Percentiles rank a stretch among this genome's conserved stretches.
phyloP scores from a whole-genome alignment of 257 asterid genomes.

The Fraxinus cuspidata region DNA sequence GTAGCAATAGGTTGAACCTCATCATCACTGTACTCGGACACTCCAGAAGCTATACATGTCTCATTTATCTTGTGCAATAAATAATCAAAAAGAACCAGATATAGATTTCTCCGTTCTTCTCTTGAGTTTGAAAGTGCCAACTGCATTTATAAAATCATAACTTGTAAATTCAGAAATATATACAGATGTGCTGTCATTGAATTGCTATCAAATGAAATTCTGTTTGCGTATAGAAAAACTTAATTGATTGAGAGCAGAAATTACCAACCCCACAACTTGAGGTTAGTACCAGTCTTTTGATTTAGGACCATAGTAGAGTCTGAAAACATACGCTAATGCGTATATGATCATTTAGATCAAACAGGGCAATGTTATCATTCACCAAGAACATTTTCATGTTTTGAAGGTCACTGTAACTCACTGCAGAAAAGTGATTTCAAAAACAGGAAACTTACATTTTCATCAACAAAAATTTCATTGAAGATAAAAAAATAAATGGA shows the following conservation, averaged over 20 bases:
- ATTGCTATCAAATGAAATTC: conserved; percentile 16
- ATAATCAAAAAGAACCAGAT: conserved; percentile 93
- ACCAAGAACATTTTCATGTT: background rate
- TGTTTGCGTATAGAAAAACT: background rate
- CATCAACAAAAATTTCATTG: conserved; percentile 3
- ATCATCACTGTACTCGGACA: conserved; percentile 88
- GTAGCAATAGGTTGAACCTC: conserved; percentile 94
- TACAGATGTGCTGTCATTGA: conserved; percentile 15
- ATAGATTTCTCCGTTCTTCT: conserved; percentile 88
- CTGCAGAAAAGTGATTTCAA: background rate
- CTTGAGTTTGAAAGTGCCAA: conserved; percentile 84
- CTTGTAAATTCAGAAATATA: conserved; percentile 21
- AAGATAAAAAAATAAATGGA: background rate
- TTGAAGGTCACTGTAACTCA: background rate
- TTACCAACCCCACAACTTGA: background rate
- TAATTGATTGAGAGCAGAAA: conserved; percentile 8
- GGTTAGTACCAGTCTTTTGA: conserved; percentile 10
- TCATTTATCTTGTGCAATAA: conserved; percentile 90
- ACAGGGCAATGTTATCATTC: conserved; percentile 5
- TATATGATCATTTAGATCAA: conserved; percentile 6
- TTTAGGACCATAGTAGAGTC: background rate
- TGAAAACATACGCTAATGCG: background rate
- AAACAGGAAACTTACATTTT: background rate
- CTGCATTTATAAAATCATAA: conserved; percentile 53
- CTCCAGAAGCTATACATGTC: conserved; percentile 69